phyloP scores from a whole-genome alignment of 257 asterid genomes.

The Haberlea rhodopensis region DNA sequence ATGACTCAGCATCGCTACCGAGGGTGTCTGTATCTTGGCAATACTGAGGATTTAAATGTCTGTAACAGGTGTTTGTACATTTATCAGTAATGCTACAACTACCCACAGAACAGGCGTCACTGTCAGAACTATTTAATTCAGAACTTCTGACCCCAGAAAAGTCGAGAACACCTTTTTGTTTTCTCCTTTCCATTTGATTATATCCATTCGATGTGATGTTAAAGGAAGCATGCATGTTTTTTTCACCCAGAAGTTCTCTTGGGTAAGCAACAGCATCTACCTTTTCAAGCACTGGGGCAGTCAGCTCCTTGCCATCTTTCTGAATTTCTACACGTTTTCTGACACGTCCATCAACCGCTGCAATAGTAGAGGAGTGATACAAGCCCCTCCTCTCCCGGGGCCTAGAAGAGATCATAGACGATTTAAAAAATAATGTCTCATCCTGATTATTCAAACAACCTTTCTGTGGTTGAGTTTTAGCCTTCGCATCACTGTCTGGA shows the following conservation, averaged over 20 bases:
- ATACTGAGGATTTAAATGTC: constrained; percentile 31
- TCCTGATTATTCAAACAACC: constrained; percentile 21
- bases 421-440: constrained; percentile 31
- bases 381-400: constrained; percentile 51
- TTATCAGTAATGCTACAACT: constrained; percentile 66
- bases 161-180: constrained; percentile 34
- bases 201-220: constrained; percentile 41
- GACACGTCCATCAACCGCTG: constrained; percentile 40
- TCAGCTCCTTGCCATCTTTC: constrained; percentile 39
- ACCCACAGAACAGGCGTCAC: constrained; percentile 72
- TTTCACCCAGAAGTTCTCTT: constrained; percentile 47
- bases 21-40: constrained; percentile 40
- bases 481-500: constrained; percentile 33
- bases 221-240: constrained; percentile 47
- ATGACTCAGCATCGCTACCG: constrained; percentile 70
- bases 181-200: constrained; percentile 42
- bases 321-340: constrained; percentile 45
- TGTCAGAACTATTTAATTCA: constrained; percentile 43
- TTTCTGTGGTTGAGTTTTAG: constrained; percentile 28
- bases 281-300: constrained; percentile 43
- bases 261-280: constrained; percentile 71
- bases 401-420: constrained; percentile 39
- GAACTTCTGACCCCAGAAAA: constrained; percentile 34
- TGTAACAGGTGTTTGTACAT: constrained; percentile 35
- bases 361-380: constrained; percentile 45